A percentile compares a stretch with the other conserved stretches of the same genome.
Conservation (phyloP, 768 basidiomycete genomes). For the Russula virescens region DNA sequence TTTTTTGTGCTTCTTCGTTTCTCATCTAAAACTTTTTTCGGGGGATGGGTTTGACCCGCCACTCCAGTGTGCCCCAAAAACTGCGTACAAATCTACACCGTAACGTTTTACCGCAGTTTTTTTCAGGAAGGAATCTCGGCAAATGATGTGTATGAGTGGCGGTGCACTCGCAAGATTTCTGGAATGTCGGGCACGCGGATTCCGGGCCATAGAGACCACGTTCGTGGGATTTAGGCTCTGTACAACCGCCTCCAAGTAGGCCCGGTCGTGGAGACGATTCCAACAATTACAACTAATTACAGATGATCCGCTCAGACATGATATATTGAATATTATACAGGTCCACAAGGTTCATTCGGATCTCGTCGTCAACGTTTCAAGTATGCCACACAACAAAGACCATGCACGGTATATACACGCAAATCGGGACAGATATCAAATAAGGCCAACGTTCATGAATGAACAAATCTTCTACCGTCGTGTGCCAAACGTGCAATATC, state of each 20-base stretch:
- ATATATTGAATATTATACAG: not conserved
- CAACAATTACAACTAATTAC: not conserved
- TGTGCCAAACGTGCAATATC: conserved; percentile 14
- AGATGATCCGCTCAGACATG: not conserved
- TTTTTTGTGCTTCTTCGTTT: too few relatives aligned
- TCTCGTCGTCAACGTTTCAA: conserved; percentile 4
- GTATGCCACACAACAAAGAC: not conserved
- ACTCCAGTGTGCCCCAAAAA: not conserved
- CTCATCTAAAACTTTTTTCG: too few relatives aligned
- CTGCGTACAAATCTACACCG: not conserved
- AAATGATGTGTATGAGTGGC: too few relatives aligned
- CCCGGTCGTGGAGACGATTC: not conserved
- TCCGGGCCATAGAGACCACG: not conserved
- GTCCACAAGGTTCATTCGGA: not conserved
- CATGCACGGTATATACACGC: conserved; percentile 15
- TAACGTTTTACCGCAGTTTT: not conserved
- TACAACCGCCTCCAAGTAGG: not conserved
- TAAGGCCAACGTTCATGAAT: not conserved
- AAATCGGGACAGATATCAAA: conserved; percentile 11
- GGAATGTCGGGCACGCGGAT: too few relatives aligned
- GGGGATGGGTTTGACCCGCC: too few relatives aligned
- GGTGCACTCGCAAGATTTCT: not conserved
- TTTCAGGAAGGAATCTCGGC: too few relatives aligned
- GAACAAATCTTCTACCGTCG: conserved; percentile 13
- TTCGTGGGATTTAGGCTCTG: too few relatives aligned